Evolutionary conservation across 2,329 filamentous ascomycete genomes (phyloP), one percentile per base, ranked within the genome.

Genomic region (Alternaria sp.): DNA sequence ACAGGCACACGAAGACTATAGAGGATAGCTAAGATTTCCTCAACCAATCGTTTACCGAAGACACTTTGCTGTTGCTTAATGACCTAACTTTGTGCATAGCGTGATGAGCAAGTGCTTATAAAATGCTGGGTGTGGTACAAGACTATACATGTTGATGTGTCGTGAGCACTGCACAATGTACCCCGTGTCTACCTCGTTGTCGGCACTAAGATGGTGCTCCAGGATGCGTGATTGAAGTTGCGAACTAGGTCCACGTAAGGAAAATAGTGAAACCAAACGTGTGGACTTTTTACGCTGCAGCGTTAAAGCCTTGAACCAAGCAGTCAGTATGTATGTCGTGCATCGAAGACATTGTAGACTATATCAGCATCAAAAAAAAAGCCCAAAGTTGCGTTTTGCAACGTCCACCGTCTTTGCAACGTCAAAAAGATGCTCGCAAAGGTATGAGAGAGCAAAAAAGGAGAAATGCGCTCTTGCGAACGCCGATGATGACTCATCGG

Each of bases 401-500:
- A 14, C 32, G 3, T 6, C 12, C 32, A 6, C 32, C 14, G 34
- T n/a, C 7, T 16, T n/a, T 9, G 34, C 8, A 3, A n/a, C 3
- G 16, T 16, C 16, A 38, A 38, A 38, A 38, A 9, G 34, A n/a
- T 8, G 16, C 16, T 7, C 16, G 2, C 14, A 8, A n/a, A 16
- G 16, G 5, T 6, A 6, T 9, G 6, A 7, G 34, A 0, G 6
- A 3, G 34, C 34, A 12, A 49, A 49, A 49, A 49, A 34, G 5
- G 30, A 34, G 30, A 18, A 8, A 5, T 25, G 20, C 46, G 20
- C 32, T 27, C 32, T 38, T 27, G 20, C 46, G 32, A 27, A 12
- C 46, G 46, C 46, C 32, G 20, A 27, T 50, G 32, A 27, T 59
- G 58, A 60, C 58, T 60, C 58, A 60, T 55, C 58, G 45, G 58